Percentiles rank a stretch among this genome's conserved stretches.
Conservation (phyloP, 495 filamentous ascomycete species). For the Daldinia caldariorum region DNA sequence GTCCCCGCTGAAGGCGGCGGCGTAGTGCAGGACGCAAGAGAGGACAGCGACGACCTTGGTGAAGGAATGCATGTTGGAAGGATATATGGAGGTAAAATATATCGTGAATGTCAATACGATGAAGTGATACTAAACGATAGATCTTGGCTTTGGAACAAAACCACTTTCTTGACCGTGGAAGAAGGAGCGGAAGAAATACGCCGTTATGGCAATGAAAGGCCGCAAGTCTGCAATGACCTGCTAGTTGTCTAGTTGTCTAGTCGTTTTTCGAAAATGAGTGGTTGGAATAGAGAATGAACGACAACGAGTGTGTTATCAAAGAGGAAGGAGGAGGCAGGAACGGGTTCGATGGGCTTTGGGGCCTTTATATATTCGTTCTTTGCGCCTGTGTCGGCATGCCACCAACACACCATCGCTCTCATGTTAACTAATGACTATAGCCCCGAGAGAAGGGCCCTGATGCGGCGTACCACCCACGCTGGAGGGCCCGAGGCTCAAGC, state of each 20-base stretch:
- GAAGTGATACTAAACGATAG: neutral
- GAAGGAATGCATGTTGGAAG: conserved; percentile 22
- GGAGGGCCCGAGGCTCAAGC: too few relatives aligned
- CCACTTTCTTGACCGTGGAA: neutral
- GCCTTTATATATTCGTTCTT: conserved; percentile 8
- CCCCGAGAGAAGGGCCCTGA: neutral
- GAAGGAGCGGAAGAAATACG: neutral
- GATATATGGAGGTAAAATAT: neutral
- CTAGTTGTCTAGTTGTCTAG: too few relatives aligned
- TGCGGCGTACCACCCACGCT: too few relatives aligned
- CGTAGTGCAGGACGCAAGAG: conserved; percentile 20
- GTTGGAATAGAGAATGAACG: conserved; percentile 23
- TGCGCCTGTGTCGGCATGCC: neutral
- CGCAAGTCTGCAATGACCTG: conserved; percentile 27
- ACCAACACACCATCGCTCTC: conserved; percentile 15
- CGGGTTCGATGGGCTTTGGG: neutral
- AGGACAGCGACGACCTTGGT: conserved; percentile 25
- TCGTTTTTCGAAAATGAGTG: conserved; percentile 2
- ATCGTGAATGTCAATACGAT: neutral
- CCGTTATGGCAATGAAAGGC: conserved; percentile 8
- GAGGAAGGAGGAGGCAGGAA: conserved; percentile 1
- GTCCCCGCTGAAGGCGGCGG: conserved; percentile 47
- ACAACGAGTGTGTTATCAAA: conserved; percentile 16
- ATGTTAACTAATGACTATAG: neutral
- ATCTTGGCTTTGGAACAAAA: neutral